phyloP scores from a whole-genome alignment of 805 yeast species.

The Candida fluviatilis region DNA sequence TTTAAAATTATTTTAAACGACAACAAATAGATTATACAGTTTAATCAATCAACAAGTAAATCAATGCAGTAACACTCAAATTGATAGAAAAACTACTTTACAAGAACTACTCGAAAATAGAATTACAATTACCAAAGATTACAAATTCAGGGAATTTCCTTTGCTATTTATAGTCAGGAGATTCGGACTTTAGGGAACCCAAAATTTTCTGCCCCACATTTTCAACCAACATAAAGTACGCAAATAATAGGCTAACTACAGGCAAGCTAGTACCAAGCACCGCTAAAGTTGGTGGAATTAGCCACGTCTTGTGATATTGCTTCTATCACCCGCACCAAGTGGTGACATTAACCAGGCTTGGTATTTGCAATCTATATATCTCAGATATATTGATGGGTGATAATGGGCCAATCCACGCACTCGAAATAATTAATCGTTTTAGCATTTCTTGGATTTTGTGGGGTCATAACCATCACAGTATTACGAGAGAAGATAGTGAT shows the following conservation, averaged over 20 bases:
- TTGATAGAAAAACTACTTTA: too few species aligned
- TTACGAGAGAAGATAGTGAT: too few species aligned
- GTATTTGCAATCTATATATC: too few species aligned
- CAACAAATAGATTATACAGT: not conserved
- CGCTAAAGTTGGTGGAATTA: not conserved
- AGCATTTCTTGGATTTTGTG: not conserved
- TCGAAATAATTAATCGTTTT: not conserved
- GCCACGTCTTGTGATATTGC: too few species aligned
- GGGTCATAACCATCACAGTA: too few species aligned
- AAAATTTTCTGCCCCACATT: constrained; percentile 1
- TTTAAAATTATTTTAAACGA: not conserved
- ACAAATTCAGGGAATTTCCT: too few species aligned
- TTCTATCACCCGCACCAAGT: not conserved
- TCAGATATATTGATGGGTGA: not conserved
- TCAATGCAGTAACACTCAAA: too few species aligned
- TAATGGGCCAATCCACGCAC: not conserved
- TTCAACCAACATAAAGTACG: not conserved
- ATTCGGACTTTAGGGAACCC: not conserved
- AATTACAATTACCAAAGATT: too few species aligned
- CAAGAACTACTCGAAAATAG: too few species aligned
- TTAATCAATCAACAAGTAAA: too few species aligned
- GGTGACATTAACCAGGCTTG: not conserved
- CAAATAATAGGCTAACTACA: not conserved
- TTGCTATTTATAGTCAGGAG: too few species aligned
- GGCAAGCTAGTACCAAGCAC: not conserved